Evolutionary conservation across 352 stramenopile genomes (phyloP).

Genomic region (Phytophthora litchii): DNA sequence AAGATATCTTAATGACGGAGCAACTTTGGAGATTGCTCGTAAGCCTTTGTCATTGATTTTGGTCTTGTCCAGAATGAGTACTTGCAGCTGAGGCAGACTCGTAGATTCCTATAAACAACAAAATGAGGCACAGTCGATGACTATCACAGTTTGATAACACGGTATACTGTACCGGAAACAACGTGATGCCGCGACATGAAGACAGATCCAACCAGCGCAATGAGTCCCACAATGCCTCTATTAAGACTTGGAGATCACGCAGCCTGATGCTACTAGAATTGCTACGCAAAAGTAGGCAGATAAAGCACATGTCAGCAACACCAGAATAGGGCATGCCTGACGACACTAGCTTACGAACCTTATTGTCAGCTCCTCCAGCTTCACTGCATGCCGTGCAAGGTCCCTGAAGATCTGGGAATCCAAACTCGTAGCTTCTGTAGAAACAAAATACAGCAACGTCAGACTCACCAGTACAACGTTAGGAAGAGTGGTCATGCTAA

Average conservation of each 20-base stretch:
- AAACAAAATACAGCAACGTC: slow-evolving; percentile 8
- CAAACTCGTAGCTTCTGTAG: slow-evolving; percentile 45
- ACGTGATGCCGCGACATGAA: slow-evolving; percentile 48
- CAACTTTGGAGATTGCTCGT: slow-evolving; percentile 35
- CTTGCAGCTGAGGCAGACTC: slow-evolving; percentile 47
- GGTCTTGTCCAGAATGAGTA: slow-evolving; percentile 71
- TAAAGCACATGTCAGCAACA: slow-evolving; percentile 5
- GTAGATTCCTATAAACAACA: slow-evolving; percentile 23
- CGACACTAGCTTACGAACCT: slow-evolving; percentile 28
- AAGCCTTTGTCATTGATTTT: slow-evolving; percentile 54
- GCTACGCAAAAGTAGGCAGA: slow-evolving; percentile 20
- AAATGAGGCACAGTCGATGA: too few species aligned
- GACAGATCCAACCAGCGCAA: slow-evolving; percentile 62
- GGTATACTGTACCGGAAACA: slow-evolving; percentile 45
- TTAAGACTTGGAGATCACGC: slow-evolving; percentile 43
- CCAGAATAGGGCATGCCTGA: background rate
- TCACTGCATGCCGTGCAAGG: slow-evolving; percentile 34
- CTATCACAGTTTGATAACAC: too few species aligned
- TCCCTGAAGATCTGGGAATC: slow-evolving; percentile 51
- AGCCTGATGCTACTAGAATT: slow-evolving; percentile 35
- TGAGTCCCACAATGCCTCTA: slow-evolving; percentile 33
- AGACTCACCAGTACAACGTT: background rate
- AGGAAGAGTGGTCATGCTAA: background rate
- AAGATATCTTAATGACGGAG: slow-evolving; percentile 56
- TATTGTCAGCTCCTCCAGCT: slow-evolving; percentile 55